Evolutionary conservation across 306 rosid genomes (phyloP).

Genomic region (Vachellia pachyceras): DNA sequence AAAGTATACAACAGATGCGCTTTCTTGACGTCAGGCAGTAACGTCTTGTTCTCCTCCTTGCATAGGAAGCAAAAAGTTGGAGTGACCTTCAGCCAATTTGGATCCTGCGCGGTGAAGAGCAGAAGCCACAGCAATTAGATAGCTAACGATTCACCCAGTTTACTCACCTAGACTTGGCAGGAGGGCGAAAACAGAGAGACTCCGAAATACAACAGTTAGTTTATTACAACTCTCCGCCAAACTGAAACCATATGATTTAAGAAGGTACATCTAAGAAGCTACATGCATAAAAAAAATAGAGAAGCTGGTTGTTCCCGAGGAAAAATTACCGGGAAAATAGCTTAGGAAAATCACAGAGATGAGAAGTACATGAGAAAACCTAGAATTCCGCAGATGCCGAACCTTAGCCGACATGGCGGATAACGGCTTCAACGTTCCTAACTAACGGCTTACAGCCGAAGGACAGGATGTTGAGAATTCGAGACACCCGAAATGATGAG

Average conservation of each 20-base stretch:
- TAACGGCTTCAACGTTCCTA: not conserved
- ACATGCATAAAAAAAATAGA: not conserved
- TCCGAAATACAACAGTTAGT: not conserved
- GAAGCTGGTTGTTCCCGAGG: slow-evolving; percentile 7
- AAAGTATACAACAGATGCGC: slow-evolving; percentile 56
- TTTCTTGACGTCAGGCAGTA: slow-evolving; percentile 69
- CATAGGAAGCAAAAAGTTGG: slow-evolving; percentile 78
- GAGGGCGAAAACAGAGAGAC: not conserved
- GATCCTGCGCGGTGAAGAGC: slow-evolving; percentile 49
- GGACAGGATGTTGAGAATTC: not conserved
- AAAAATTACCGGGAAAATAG: slow-evolving; percentile 60
- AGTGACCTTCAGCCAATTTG: slow-evolving; percentile 56
- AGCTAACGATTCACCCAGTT: not conserved
- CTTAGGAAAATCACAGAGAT: slow-evolving; percentile 45
- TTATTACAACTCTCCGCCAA: not conserved
- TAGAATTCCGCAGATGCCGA: slow-evolving; percentile 34
- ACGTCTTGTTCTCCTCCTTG: slow-evolving; percentile 62
- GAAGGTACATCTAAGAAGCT: not conserved
- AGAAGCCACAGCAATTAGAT: not conserved
- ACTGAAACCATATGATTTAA: not conserved
- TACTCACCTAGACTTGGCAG: not conserved
- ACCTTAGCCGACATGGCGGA: slow-evolving; percentile 58
- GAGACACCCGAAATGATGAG: not conserved
- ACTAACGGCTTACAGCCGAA: not conserved
- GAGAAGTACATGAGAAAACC: slow-evolving; percentile 39